A percentile compares a stretch with the other conserved stretches of the same genome.
These are phyloP conservation scores for Tulasnella sp. DNA, from an alignment of 768 basidiomycete species.

Conservation along the genomic window DNA sequence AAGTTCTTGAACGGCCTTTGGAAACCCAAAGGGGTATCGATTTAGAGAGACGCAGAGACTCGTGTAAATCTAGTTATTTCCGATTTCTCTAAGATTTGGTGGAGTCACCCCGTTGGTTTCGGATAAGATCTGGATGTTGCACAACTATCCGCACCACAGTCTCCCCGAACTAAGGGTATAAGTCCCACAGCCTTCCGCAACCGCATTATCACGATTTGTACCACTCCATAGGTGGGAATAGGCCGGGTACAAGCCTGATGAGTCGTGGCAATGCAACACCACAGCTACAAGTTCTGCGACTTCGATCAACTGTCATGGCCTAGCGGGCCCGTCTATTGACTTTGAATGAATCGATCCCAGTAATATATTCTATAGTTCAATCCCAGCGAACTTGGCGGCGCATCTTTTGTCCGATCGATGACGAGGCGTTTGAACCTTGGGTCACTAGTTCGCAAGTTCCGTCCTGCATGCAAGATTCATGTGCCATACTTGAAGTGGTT, in stretches of 20 bases:
- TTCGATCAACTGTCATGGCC: no score
- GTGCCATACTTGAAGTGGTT: no score
- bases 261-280: background rate
- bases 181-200: background rate
- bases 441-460: background rate
- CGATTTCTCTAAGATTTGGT: background rate
- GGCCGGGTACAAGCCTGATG: background rate
- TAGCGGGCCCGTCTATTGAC: background rate
- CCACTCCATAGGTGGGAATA: background rate
- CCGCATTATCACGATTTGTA: background rate
- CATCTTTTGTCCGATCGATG: background rate
- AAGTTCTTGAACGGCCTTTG: background rate
- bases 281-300: no score
- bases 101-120: background rate
- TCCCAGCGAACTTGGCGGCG: background rate
- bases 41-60: background rate
- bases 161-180: background rate
- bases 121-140: background rate
- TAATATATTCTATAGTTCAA: background rate
- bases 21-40: background rate
- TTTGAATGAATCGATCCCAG: background rate
- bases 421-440: background rate
- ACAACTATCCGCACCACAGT: no score
- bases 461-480: no score
- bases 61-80: background rate